Conservation (phyloP, 352 stramenopile species). For the Globisporangium heterothallicum region DNA sequence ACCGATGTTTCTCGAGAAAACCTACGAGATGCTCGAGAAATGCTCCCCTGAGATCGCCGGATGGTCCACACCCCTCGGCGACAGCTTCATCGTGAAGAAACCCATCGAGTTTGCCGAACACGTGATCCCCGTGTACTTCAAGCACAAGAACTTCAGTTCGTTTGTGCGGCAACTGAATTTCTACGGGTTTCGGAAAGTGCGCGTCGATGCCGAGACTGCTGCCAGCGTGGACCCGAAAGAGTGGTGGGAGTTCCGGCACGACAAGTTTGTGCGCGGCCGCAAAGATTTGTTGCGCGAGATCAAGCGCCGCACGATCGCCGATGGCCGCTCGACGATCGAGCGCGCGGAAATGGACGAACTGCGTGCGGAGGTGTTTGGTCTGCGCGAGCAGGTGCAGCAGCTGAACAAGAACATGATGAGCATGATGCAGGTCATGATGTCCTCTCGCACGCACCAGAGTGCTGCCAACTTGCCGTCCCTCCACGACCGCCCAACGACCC, state of each 20-base stretch:
- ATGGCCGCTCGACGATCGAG: slow-evolving; percentile 29
- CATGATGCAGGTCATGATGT: slow-evolving; percentile 49
- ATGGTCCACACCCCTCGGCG: slow-evolving; percentile 62
- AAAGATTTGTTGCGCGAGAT: slow-evolving; percentile 77
- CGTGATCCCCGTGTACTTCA: slow-evolving; percentile 89
- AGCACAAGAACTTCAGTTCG: slow-evolving; percentile 90
- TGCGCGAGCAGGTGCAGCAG: slow-evolving; percentile 67
- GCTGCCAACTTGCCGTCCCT: not conserved
- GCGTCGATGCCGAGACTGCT: slow-evolving; percentile 35
- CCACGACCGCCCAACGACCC: slow-evolving; percentile 3
- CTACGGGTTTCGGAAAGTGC: slow-evolving; percentile 88
- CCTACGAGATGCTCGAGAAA: slow-evolving; percentile 85
- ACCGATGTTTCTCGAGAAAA: slow-evolving; percentile 87
- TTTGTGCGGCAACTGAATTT: slow-evolving; percentile 93
- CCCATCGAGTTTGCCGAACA: slow-evolving; percentile 76
- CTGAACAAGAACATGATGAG: slow-evolving; percentile 59
- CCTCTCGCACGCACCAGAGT: slow-evolving; percentile 15
- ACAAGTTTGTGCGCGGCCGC: slow-evolving; percentile 69
- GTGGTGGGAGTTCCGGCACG: slow-evolving; percentile 86
- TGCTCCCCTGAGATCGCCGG: slow-evolving; percentile 64
- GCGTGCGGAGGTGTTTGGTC: slow-evolving; percentile 36
- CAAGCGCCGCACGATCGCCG: slow-evolving; percentile 37
- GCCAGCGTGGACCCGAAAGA: slow-evolving; percentile 42
- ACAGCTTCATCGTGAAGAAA: slow-evolving; percentile 89
- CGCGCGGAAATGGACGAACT: slow-evolving; percentile 73